Percentiles rank a stretch among this genome's conserved stretches.
Evolutionary conservation across 495 filamentous ascomycete genomes (phyloP).

Genomic region (Emericellopsis terricola): DNA sequence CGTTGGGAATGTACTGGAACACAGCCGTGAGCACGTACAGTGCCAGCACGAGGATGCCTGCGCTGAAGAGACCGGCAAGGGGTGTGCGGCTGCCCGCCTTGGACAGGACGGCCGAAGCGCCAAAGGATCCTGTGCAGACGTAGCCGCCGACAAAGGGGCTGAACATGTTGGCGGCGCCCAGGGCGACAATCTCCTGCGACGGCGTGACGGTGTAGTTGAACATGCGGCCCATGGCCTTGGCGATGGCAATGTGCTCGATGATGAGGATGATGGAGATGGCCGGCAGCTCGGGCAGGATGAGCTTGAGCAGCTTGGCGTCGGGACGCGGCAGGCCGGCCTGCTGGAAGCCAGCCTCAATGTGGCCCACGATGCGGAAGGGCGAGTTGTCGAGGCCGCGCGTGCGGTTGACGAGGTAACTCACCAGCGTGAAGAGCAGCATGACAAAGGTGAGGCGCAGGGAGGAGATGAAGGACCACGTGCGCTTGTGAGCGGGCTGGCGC

Average conservation of each 20-base stretch:
- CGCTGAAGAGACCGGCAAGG: slow-evolving; percentile 16
- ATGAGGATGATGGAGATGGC: slow-evolving; percentile 14
- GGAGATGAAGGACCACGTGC: slow-evolving; percentile 6
- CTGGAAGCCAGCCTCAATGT: slow-evolving; percentile 4
- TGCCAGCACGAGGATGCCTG: slow-evolving; percentile 14
- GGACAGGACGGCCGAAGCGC: slow-evolving; percentile 16
- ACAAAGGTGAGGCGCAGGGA: slow-evolving; percentile 6
- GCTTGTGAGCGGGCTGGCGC: slow-evolving; percentile 5
- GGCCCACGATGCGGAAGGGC: slow-evolving; percentile 6
- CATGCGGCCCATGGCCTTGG: slow-evolving; percentile 16
- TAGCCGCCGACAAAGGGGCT: slow-evolving; percentile 18
- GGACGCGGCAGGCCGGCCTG: slow-evolving; percentile 4
- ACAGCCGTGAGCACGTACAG: slow-evolving; percentile 14
- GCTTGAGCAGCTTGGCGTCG: slow-evolving; percentile 1
- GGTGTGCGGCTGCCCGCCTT: slow-evolving; percentile 19
- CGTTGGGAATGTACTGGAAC: slow-evolving; percentile 17
- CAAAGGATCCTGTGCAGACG: slow-evolving; percentile 17
- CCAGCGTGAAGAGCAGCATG: slow-evolving; percentile 4
- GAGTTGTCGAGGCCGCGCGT: not conserved
- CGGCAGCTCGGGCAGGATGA: slow-evolving; percentile 6
- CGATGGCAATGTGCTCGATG: slow-evolving; percentile 20
- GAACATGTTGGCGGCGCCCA: slow-evolving; percentile 16
- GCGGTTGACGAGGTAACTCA: slow-evolving; percentile 6
- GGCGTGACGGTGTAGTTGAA: slow-evolving; percentile 16
- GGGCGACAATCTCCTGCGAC: slow-evolving; percentile 18